Conservation (phyloP, 2,329 filamentous ascomycete genomes). For the Periconia digitata region DNA sequence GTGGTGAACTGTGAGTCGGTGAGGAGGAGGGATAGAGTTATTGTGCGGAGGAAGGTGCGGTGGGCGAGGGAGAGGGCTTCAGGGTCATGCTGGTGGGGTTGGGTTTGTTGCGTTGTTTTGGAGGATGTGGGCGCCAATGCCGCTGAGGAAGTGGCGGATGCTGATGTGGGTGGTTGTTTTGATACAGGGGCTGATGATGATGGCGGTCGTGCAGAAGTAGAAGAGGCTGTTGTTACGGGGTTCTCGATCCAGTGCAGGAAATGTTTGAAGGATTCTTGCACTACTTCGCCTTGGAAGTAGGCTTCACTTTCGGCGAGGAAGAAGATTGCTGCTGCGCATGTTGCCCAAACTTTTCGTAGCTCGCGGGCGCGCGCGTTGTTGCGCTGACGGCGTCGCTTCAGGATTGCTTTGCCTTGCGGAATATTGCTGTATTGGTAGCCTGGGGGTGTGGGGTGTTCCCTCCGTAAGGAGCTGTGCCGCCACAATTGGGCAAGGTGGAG, state of each 20-base stretch:
- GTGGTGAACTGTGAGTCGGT: constrained; percentile 65
- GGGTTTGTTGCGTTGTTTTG: not conserved
- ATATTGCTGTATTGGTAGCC: constrained; percentile 65
- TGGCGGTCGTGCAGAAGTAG: not conserved
- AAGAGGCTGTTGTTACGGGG: not conserved
- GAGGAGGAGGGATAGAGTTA: constrained; percentile 68
- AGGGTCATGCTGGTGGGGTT: constrained; percentile 66
- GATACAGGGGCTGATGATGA: not conserved
- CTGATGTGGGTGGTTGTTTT: not conserved
- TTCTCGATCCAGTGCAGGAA: constrained; percentile 73
- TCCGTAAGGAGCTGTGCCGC: constrained; percentile 77
- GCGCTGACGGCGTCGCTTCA: constrained; percentile 64
- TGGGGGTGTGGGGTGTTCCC: constrained; percentile 73
- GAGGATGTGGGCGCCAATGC: not conserved
- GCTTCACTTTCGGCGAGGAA: constrained; percentile 84
- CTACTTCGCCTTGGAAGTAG: constrained; percentile 88
- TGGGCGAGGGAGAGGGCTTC: constrained; percentile 83
- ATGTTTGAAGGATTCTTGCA: constrained; percentile 76
- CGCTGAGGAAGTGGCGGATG: too few relatives aligned
- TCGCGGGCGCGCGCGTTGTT: constrained; percentile 63
- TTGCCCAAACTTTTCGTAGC: constrained; percentile 87
- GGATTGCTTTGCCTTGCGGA: constrained; percentile 60
- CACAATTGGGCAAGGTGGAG: constrained; percentile 82
- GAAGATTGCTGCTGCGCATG: constrained; percentile 82
- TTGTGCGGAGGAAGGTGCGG: constrained; percentile 69